Base-by-base conservation (phyloP, 192 early-diverging fungal species). In the Powellomyces hirtus region DNA sequence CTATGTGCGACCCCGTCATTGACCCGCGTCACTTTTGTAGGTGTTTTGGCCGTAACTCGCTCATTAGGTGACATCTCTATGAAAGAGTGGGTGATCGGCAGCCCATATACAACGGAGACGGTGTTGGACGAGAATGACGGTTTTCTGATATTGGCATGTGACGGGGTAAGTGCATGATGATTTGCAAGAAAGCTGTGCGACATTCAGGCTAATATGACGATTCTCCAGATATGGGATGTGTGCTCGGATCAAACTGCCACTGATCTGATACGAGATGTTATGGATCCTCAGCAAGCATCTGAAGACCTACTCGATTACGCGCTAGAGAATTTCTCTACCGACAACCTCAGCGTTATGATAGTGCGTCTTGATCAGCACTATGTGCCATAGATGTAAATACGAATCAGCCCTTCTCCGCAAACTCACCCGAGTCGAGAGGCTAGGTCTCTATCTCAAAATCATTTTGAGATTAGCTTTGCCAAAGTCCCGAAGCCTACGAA, bases 81-180 rank as follows among this genome's bases (percentile, higher is more conserved):
- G 92, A 99, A 99, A 79, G 94, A 95, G 70, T 93, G 89, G 76
- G 89, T 99, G 11, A 89, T 98, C 62, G 96, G 97, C 2, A 90
- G 89, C 59, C 97, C 97, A 14, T 99, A 90, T 71, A 99, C 96
- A 1, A 94, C 95, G 8, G 93, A 97, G 72, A 95, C 92, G 29
- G 86, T 84, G 38, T 75, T 99, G 30, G 74, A 77, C 1, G 77
- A 83, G 10, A 73, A 83, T 22, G 95, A 98, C 76, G 77, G 84
- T 8, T 83, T 93, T 64, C 80, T 99, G 57, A 95, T 99, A 64
- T 75, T 99, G 52, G 97, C 97, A 10, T 99, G 97, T 77, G 97
- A 99, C 77, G 97, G 97, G 37, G 93, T 95, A 89, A 68, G 84
- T 73, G n/a, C n/a, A n/a, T n/a, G n/a, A n/a, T n/a, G n/a, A n/a